Evolutionary conservation across 73 alveolate species (phyloP).

Genomic region (Symbiodinium pilosum): DNA sequence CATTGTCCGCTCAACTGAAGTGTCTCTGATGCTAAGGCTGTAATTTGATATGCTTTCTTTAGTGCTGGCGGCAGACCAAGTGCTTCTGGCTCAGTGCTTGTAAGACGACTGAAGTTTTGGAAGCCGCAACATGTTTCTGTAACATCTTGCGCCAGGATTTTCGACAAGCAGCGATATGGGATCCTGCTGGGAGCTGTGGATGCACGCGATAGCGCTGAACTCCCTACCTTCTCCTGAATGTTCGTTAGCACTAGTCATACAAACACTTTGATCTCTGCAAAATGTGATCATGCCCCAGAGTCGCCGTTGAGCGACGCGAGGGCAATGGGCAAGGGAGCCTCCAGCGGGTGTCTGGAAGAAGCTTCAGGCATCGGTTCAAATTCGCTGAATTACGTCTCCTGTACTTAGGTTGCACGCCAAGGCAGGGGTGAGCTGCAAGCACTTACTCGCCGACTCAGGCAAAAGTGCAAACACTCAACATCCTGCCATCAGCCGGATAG

Average conservation of each 20-base stretch:
- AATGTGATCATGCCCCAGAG: no score
- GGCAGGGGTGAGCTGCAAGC: slow-evolving; percentile 3
- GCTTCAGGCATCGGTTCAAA: slow-evolving; percentile 5
- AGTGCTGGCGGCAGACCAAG: slow-evolving; percentile 20
- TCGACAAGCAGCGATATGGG: slow-evolving; percentile 24
- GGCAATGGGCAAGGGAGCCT: background rate
- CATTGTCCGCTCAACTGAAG: background rate
- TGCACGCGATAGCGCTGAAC: slow-evolving; percentile 18
- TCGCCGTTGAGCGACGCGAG: no score
- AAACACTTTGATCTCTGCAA: no score
- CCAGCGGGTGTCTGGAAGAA: slow-evolving; percentile 14
- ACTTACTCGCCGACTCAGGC: slow-evolving; percentile 13
- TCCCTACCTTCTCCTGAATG: no score
- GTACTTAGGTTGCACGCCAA: background rate
- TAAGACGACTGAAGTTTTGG: no score
- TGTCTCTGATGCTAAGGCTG: background rate
- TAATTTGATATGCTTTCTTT: background rate
- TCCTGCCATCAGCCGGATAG: background rate
- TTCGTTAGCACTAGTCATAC: no score
- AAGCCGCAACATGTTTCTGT: background rate
- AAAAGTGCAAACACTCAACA: background rate
- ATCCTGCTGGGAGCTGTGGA: slow-evolving; percentile 23
- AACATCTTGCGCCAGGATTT: background rate
- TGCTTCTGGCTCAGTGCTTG: background rate
- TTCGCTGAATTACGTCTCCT: slow-evolving; percentile 1